phyloP scores from a whole-genome alignment of 1,139 yeast genomes.

The Diutina sp. region DNA sequence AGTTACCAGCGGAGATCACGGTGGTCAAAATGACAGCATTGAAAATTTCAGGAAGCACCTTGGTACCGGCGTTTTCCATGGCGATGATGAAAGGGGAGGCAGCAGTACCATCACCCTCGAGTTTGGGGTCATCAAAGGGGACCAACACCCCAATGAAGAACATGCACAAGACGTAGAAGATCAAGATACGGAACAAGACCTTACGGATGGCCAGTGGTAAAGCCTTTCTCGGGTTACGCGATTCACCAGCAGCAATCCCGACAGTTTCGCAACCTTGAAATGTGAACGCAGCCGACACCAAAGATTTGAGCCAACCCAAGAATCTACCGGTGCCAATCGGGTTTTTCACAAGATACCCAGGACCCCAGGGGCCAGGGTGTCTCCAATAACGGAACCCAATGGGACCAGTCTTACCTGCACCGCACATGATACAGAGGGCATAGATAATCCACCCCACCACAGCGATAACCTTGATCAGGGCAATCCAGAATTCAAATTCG shows the following conservation, averaged over 20 bases:
- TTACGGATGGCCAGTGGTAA: constrained; percentile 1
- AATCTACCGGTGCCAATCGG: not conserved
- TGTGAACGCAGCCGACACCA: not conserved
- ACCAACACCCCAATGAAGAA: constrained; percentile 33
- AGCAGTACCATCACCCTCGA: constrained; percentile 30
- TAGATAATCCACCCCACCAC: constrained; percentile 60
- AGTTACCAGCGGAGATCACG: constrained; percentile 41
- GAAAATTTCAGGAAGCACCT: constrained; percentile 34
- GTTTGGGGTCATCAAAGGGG: constrained; percentile 24
- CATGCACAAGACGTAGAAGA: constrained; percentile 8
- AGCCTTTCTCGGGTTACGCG: not conserved
- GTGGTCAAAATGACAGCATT: constrained; percentile 38
- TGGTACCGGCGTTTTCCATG: constrained; percentile 34
- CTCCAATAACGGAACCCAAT: not conserved
- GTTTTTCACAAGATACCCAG: constrained; percentile 1
- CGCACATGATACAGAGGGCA: constrained; percentile 21
- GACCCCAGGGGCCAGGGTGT: constrained; percentile 2
- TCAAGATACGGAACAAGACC: not conserved
- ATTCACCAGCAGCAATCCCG: not conserved
- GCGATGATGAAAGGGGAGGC: constrained; percentile 47
- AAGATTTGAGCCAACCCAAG: not conserved
- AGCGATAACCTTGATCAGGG: constrained; percentile 55
- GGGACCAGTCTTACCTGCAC: constrained; percentile 2
- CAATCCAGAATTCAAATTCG: constrained; percentile 55
- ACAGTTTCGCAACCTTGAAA: constrained; percentile 2